These are phyloP conservation scores for Cyclocybe cylindracea DNA, from an alignment of 768 basidiomycete genomes.

Conservation along the genomic window DNA sequence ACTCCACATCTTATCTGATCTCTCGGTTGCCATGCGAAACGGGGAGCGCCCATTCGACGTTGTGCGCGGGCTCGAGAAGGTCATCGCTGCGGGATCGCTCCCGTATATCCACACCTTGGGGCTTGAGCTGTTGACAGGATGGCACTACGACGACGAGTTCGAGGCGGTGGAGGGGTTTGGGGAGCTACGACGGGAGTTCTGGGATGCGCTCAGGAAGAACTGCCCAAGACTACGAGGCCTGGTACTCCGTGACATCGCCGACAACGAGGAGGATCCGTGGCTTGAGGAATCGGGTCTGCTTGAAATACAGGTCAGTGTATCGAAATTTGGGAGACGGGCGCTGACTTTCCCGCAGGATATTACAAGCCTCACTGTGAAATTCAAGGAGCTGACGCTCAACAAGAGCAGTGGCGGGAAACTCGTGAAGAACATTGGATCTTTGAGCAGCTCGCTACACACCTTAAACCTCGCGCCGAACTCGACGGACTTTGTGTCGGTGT, in stretches of 20 bases:
- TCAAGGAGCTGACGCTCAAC: too few relatives aligned
- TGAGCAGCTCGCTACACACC: too few relatives aligned
- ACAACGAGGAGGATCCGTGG: constrained; percentile 1
- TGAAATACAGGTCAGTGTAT: not conserved
- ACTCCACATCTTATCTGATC: constrained; percentile 3
- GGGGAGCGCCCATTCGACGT: not conserved
- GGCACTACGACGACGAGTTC: not conserved
- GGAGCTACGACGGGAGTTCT: not conserved
- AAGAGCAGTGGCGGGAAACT: too few relatives aligned
- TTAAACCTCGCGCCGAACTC: too few relatives aligned
- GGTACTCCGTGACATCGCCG: not conserved
- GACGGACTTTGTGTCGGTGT: too few relatives aligned
- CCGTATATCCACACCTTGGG: constrained; percentile 1
- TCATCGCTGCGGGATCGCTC: not conserved
- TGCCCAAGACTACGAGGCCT: constrained; percentile 3
- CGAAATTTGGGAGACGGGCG: too few relatives aligned
- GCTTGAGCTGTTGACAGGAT: not conserved
- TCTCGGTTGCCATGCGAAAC: not conserved
- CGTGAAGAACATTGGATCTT: too few relatives aligned
- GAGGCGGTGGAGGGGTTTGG: not conserved
- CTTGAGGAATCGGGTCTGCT: constrained; percentile 1
- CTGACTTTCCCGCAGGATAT: too few relatives aligned
- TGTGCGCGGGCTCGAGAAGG: not conserved
- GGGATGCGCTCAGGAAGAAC: not conserved
- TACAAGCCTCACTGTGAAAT: too few relatives aligned